These are phyloP conservation scores for Chimonanthus praecox DNA, from an alignment of 164 flowering plant species.

Conservation along the genomic window DNA sequence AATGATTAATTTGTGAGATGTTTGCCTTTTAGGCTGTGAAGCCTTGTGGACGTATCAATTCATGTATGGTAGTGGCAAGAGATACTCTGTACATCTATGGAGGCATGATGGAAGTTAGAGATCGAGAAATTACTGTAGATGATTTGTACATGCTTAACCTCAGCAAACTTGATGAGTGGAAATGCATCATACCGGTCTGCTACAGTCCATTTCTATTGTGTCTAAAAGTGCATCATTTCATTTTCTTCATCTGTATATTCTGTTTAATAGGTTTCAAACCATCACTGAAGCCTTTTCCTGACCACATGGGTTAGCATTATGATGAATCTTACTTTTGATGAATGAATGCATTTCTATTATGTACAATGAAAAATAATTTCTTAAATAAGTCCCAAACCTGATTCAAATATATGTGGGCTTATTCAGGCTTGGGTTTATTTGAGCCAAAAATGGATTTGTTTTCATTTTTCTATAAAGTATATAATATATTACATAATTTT, in stretches of 20 bases:
- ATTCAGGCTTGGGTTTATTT: too few species aligned
- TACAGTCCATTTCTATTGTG: conserved; percentile 3
- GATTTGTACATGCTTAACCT: conserved; percentile 87
- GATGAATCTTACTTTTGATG: too few species aligned
- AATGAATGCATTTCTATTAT: too few species aligned
- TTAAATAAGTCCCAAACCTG: too few species aligned
- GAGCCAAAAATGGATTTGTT: too few species aligned
- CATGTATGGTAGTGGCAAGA: conserved; percentile 75
- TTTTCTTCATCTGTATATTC: background rate
- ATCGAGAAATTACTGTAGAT: conserved; percentile 86
- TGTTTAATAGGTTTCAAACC: background rate
- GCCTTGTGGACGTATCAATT: conserved; percentile 96
- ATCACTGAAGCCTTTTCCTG: background rate
- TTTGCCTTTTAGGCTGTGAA: conserved; percentile 51
- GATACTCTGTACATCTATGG: conserved; percentile 88
- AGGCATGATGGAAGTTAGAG: conserved; percentile 94
- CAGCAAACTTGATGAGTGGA: conserved; percentile 98
- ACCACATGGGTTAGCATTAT: background rate
- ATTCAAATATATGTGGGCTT: too few species aligned
- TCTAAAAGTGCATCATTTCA: background rate
- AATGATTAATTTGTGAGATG: conserved; percentile 7
- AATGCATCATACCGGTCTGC: conserved; percentile 89
- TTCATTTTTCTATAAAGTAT: too few species aligned
- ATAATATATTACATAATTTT: too few species aligned
- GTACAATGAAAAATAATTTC: too few species aligned